These are phyloP conservation scores for Plectranthus barbatus DNA, from an alignment of 257 asterid species.

Conservation along the genomic window DNA sequence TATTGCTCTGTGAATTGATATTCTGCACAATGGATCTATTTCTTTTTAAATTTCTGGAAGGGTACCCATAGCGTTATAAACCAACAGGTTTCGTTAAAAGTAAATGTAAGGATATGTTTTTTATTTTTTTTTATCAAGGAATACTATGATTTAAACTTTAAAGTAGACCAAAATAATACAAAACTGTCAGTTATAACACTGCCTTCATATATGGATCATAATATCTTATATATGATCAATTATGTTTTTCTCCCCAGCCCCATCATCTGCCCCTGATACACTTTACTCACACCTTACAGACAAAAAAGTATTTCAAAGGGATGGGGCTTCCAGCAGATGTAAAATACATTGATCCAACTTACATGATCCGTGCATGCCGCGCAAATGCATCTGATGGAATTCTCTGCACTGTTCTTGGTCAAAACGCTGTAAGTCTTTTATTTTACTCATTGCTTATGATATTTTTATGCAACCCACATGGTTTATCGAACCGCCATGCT, in stretches of 20 bases:
- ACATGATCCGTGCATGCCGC: constrained; percentile 99
- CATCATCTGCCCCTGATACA: constrained; percentile 11
- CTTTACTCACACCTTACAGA: constrained; percentile 28
- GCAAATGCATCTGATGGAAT: constrained; percentile 98
- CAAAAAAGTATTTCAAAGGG: constrained; percentile 70
- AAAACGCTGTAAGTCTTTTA: constrained; percentile 76
- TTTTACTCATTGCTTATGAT: background rate
- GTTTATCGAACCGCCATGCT: background rate
- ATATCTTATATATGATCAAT: background rate
- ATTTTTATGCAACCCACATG: too few relatives aligned
- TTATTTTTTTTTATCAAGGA: background rate
- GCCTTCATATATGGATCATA: background rate
- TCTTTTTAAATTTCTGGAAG: background rate
- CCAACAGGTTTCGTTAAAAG: background rate
- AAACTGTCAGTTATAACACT: background rate
- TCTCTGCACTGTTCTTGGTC: constrained; percentile 97
- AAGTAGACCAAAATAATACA: background rate
- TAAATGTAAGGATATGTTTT: background rate
- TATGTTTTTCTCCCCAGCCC: background rate
- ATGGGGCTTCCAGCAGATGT: constrained; percentile 75
- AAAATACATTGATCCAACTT: constrained; percentile 94
- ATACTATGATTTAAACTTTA: background rate
- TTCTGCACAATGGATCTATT: background rate
- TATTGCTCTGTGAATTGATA: background rate
- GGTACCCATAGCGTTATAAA: background rate